Base-by-base conservation (phyloP, 495 filamentous ascomycete genomes). In the Aspergillus indologenus region DNA sequence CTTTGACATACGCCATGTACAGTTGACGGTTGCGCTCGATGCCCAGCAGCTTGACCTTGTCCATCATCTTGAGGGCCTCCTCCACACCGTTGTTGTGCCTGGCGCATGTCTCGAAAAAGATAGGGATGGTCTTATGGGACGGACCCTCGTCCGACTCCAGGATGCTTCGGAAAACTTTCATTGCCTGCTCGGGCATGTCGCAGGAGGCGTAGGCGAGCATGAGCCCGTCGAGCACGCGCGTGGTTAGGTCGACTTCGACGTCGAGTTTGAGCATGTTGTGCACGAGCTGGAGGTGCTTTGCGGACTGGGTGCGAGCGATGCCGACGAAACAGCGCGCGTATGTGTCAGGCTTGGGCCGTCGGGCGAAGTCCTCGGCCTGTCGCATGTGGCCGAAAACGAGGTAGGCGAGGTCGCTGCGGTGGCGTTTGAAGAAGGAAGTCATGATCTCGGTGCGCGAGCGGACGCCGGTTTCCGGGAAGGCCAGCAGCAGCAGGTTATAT, bases 201-300 rank as follows among this genome's bases (percentile, higher is more conserved):
- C 85, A 89, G 1, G 81, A 80, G 2, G 81, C 81, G 65, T 95
- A 93, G 0, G 88, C 94, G 23, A 92, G 76, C 88, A 98, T 96
- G 23, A 98, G 75, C 0, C 86, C 82, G 63, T 96, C 96, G 52
- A 85, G 79, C 0, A 98, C 69, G 50, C 75, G 75, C 1, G 93
- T 97, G 67, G 85, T 87, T 17, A 87, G 78, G 57, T 94, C 87
- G 40, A 98, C 78, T 45, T 83, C 79, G 9, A 85, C 75, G 72
- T 98, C 94, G 61, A 98, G 85, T 71, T 96, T 96, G 48, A 96
- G 79, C 83, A 95, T 91, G 65, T 96, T 96, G 68, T 95, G 89
- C 17, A 96, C 81, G 42, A 87, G 81, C 56, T 85, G 79, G 31
- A 96, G 73, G 43, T 82, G 83, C 34, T 89, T 86, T 3, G 72